Base-by-base conservation (phyloP, 352 stramenopile genomes). In the Phytopythium oedochilum region DNA sequence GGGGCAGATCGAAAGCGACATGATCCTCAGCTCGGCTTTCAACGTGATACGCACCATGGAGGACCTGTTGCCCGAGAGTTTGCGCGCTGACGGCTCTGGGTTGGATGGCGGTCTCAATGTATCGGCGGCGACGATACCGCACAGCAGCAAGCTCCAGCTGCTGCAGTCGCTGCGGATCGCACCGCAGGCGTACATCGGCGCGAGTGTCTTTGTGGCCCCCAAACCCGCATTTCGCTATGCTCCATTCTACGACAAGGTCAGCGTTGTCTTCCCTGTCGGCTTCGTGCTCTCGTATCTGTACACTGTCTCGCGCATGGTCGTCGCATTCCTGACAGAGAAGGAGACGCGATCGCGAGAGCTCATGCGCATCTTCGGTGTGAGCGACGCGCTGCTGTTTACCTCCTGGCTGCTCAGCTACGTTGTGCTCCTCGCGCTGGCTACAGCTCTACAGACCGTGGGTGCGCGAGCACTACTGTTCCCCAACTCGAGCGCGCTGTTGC, bases 281-380 rank as follows among this genome's bases (percentile, higher is more conserved):
- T 98, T 97, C 50, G 77, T 98, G 29, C 55, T 98, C 23, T 92
- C 91, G 20, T 98, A 97, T 47, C 49, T 98, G 15, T 97, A 97
- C 64, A 82, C 85, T n/a, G 76, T 97, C 26, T 96, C 89, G 20
- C 75, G 89, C 26, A 75, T 97, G 7, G 76, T 98, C 39, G 82
- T 95, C 11, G 81, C 78, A n/a, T 73, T 98, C 44, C 74, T 98
- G 7, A 81, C 78, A 46, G 94, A 98, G 61, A 98, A 98, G 55
- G 94, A 98, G 64, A 89, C 76, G 7, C 73, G 72, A 0, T 88
- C 94, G 43, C 83, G 94, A 50, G 94, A 98, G 57, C 79, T 90
- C 6, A 90, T 98, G 71, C 74, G 86, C 8, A 98, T 98, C 55
- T 89, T 98, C 58, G 94, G 94, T 18, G 70, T 97, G 23, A 55